A percentile compares a stretch with the other conserved stretches of the same genome.
phyloP scores from a whole-genome alignment of 495 filamentous ascomycete genomes.

The Cercophora sp. region DNA sequence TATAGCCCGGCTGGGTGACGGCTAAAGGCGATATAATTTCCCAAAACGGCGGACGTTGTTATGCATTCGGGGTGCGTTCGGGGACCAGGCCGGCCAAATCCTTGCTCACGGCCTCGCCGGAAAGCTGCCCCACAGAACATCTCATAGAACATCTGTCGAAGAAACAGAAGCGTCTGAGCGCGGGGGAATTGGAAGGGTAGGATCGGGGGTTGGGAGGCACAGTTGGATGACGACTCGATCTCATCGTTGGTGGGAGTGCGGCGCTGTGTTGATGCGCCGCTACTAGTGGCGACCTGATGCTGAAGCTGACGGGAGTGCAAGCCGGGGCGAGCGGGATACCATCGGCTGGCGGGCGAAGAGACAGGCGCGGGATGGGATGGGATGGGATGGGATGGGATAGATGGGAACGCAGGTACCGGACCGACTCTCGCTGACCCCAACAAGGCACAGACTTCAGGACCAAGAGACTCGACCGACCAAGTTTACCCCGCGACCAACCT shows the following conservation, averaged over 20 bases:
- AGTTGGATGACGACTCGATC: background rate
- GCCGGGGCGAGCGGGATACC: too few relatives aligned
- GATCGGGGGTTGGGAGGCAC: slow-evolving; percentile 5
- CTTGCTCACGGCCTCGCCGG: slow-evolving; percentile 24
- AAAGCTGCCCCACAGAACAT: slow-evolving; percentile 35
- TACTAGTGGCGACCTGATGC: too few relatives aligned
- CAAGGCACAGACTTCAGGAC: slow-evolving; percentile 3
- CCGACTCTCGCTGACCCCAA: slow-evolving; percentile 11
- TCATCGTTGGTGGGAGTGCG: slow-evolving; percentile 2
- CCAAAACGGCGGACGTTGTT: slow-evolving; percentile 38
- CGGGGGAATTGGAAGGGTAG: slow-evolving; percentile 9
- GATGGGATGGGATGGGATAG: background rate
- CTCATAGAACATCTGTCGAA: slow-evolving; percentile 39
- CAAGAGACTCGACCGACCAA: background rate
- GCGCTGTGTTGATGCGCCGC: too few relatives aligned
- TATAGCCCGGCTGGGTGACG: slow-evolving; percentile 34
- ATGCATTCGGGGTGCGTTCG: slow-evolving; percentile 29
- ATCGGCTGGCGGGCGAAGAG: background rate
- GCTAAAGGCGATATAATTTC: slow-evolving; percentile 43
- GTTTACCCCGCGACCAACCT: background rate
- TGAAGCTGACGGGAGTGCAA: background rate
- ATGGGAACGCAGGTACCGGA: slow-evolving; percentile 16
- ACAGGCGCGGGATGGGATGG: background rate
- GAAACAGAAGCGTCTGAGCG: slow-evolving; percentile 26
- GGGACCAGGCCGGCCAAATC: slow-evolving; percentile 11